A percentile compares a stretch with the other conserved stretches of the same genome.
These are phyloP conservation scores for Synchytrium microbalum DNA, from an alignment of 371 early-diverging fungal genomes.

Conservation along the genomic window DNA sequence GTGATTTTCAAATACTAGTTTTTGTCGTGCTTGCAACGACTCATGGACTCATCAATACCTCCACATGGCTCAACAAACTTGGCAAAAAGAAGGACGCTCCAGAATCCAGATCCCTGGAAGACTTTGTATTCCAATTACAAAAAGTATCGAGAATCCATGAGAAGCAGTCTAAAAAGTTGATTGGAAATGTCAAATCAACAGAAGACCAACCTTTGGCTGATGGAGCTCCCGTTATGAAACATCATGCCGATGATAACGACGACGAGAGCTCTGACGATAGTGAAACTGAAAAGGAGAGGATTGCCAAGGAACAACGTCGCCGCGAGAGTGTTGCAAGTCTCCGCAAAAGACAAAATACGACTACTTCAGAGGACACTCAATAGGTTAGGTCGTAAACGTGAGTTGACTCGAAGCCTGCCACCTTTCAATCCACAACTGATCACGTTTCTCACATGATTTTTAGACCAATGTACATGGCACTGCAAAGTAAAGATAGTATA, in stretches of 20 bases:
- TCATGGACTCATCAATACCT: neutral
- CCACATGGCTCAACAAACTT: neutral
- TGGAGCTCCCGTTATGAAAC: neutral
- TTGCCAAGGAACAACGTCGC: neutral
- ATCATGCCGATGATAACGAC: no score
- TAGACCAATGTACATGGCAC: no score
- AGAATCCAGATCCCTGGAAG: neutral
- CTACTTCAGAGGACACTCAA: neutral
- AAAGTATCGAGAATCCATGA: neutral
- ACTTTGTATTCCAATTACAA: neutral
- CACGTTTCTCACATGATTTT: no score
- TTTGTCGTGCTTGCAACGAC: neutral
- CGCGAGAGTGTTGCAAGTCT: neutral
- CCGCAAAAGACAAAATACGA: neutral
- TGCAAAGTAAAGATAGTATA: no score
- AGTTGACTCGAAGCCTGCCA: no score
- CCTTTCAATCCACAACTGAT: no score
- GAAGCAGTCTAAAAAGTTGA: no score
- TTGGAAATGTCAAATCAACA: neutral
- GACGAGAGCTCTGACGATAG: neutral
- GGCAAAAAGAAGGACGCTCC: neutral
- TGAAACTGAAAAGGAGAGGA: neutral
- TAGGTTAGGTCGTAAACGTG: constrained; percentile 6
- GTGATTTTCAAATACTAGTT: neutral
- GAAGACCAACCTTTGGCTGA: neutral